These are phyloP conservation scores for Thinopyrum elongatum DNA, from an alignment of 176 grass and related monocot species.

Conservation along the genomic window DNA sequence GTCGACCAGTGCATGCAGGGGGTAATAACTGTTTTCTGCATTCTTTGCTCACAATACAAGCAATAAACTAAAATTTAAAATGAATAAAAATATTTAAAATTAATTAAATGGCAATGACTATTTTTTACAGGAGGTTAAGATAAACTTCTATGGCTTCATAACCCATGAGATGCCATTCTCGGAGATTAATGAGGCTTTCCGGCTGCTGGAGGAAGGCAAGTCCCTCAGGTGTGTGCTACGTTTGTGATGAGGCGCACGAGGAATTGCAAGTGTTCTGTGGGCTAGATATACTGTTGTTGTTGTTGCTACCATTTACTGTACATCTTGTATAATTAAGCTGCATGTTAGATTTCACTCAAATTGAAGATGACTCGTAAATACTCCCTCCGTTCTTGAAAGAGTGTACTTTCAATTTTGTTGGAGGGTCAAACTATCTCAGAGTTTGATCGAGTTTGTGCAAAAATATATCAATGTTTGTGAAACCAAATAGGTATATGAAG, in stretches of 20 bases:
- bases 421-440: too few relatives aligned
- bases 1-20: conserved; percentile 68
- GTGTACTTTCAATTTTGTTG: too few relatives aligned
- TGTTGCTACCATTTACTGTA: background rate
- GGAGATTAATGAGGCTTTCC: conserved; percentile 74
- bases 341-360: background rate
- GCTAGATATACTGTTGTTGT: background rate
- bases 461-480: too few relatives aligned
- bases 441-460: too few relatives aligned
- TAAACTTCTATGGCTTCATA: conserved; percentile 87
- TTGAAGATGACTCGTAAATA: background rate
- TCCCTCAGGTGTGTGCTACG: conserved; percentile 77
- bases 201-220: conserved; percentile 65
- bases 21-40: conserved; percentile 1
- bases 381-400: too few relatives aligned
- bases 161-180: conserved; percentile 86
- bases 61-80: too few relatives aligned
- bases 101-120: background rate
- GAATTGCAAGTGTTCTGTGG: too few relatives aligned
- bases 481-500: too few relatives aligned
- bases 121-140: conserved; percentile 15
- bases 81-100: background rate
- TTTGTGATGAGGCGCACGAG: background rate
- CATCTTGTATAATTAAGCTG: background rate
- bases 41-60: background rate